phyloP scores from a whole-genome alignment of 306 rosid genomes.

The Dryas drummondii region DNA sequence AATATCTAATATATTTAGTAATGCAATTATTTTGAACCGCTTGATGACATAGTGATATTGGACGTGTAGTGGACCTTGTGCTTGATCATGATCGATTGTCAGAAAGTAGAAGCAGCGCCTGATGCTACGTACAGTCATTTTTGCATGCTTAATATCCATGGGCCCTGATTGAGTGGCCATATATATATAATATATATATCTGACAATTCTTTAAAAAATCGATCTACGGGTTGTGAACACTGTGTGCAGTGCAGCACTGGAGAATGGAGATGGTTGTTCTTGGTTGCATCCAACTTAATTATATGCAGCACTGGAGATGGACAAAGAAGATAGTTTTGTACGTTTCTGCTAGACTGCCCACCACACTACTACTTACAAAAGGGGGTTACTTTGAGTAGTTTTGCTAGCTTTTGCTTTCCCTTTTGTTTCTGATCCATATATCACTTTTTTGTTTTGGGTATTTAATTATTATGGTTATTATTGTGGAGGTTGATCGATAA shows the following conservation, averaged over 20 bases:
- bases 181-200: no score
- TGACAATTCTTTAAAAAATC: no score
- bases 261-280: no score
- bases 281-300: no score
- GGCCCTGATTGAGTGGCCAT: neutral
- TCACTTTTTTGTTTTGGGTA: constrained; percentile 11
- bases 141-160: constrained; percentile 9
- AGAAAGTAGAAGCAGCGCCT: neutral
- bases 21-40: neutral
- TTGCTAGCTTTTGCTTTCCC: constrained; percentile 6
- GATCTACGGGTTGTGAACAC: no score
- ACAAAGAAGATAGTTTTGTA: constrained; percentile 22
- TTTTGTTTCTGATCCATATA: neutral
- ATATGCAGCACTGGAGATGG: neutral
- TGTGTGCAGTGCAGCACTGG: no score
- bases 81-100: constrained; percentile 1
- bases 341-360: constrained; percentile 24
- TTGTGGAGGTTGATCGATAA: constrained; percentile 39
- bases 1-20: neutral
- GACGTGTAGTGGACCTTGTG: neutral
- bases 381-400: constrained; percentile 14
- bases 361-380: constrained; percentile 22
- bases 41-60: constrained; percentile 10
- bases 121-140: constrained; percentile 3
- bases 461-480: constrained; percentile 34